Base-by-base conservation (phyloP, 257 asterid species). In the Linderniella brevidens region DNA sequence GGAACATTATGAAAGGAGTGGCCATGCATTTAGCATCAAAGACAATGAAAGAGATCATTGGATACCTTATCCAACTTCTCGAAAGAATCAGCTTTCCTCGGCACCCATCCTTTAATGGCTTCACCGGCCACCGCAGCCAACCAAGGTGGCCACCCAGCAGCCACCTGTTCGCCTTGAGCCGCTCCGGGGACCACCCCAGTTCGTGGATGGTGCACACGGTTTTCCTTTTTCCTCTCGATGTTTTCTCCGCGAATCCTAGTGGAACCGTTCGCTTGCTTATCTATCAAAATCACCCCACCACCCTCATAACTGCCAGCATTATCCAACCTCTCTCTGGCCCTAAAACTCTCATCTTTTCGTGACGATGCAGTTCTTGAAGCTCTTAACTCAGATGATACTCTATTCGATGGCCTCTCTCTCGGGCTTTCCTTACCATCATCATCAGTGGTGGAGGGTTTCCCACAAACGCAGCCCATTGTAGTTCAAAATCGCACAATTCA, bases 371-470 rank as follows among this genome's bases (percentile, higher is more conserved):
- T 52, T 69, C 69, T 68, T 7, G 67, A 49, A 17, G 40, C 70
- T 64, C 75, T 48, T 41, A 62, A 64, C 49, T 60, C 76, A 0
- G 77, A 58, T 17, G 78, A 62, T 41, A 56, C 56, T 56, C 72
- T 72, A 54, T 68, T 59, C 25, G 73, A 53, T 32, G 59, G 15
- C 61, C 78, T 66, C 59, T 76, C 85, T 58, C 75, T 57, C 14
- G 75, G 73, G 64, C 67, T 68, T 54, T 76, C 76, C 59, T 61
- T 62, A 44, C 76, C 65, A 20, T 73, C 81, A 67, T 69, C 65
- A 46, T 73, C 75, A 73, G 68, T 61, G 47, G 78, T 72, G 69
- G 68, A 64, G 47, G 78, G 75, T 60, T 72, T 76, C 52, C 85
- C 57, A 51, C 76, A 72, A 52, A 55, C 46, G 62, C 69, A 56